phyloP scores from a whole-genome alignment of 352 stramenopile genomes.

The Aphanomyces astaci region DNA sequence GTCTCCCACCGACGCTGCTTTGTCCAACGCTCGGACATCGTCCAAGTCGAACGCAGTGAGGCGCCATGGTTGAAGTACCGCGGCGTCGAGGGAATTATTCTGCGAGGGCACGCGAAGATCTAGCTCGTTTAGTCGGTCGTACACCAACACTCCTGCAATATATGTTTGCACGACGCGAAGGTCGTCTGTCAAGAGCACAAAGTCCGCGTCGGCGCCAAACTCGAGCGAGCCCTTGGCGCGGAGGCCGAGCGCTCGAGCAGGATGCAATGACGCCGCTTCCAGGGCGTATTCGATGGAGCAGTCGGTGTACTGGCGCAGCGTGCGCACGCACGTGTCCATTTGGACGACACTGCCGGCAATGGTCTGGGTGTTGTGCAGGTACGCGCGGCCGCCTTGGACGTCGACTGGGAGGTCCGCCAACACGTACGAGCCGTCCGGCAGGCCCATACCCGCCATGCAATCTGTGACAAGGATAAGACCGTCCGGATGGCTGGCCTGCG shows the following conservation, averaged over 20 bases:
- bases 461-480: conserved; percentile 78
- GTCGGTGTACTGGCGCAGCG: conserved; percentile 70
- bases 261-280: conserved; percentile 59
- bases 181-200: conserved; percentile 66
- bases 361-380: conserved; percentile 60
- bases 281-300: conserved; percentile 69
- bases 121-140: conserved; percentile 22
- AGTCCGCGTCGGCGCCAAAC: conserved; percentile 68
- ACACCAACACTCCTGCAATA: conserved; percentile 52
- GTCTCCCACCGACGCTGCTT: neutral
- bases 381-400: conserved; percentile 34
- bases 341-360: conserved; percentile 77
- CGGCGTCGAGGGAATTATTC: too few relatives aligned
- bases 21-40: conserved; percentile 1
- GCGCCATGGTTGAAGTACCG: neutral
- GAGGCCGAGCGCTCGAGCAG: conserved; percentile 58
- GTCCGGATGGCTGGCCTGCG: conserved; percentile 63
- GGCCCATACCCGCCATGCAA: conserved; percentile 70
- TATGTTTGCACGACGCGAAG: conserved; percentile 65
- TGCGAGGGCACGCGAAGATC: neutral
- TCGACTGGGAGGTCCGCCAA: conserved; percentile 62
- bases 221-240: conserved; percentile 55
- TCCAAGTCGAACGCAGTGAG: neutral
- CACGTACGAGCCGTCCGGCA: conserved; percentile 52
- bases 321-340: conserved; percentile 73